A percentile compares a stretch with the other conserved stretches of the same genome.
phyloP scores from a whole-genome alignment of 2,329 filamentous ascomycete species.

The Sarocladium strictum region DNA sequence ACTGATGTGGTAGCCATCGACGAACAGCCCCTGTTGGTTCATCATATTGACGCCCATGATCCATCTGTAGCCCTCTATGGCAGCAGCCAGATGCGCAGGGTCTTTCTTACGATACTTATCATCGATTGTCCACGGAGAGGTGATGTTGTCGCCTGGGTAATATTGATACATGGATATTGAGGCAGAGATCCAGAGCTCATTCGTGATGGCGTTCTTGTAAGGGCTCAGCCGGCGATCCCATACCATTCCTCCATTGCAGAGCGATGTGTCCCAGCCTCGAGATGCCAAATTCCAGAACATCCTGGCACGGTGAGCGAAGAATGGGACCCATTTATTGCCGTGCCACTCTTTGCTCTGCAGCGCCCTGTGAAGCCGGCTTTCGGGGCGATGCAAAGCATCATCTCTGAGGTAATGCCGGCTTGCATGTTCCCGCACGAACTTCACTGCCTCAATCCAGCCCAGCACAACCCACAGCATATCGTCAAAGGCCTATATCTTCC shows the following conservation, averaged over 20 bases:
- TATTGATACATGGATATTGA: conserved; percentile 86
- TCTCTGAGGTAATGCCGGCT: conserved; percentile 48
- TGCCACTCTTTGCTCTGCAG: conserved; percentile 57
- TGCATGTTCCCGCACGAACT: conserved; percentile 68
- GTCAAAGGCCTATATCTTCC: conserved; percentile 63
- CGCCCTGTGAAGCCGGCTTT: conserved; percentile 20
- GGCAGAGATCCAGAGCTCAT: conserved; percentile 80
- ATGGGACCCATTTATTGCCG: conserved; percentile 65
- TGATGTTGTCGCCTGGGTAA: conserved; percentile 74
- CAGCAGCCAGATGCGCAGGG: conserved; percentile 63
- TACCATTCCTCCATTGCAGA: conserved; percentile 83
- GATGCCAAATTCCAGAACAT: conserved; percentile 80
- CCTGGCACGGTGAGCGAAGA: conserved; percentile 76
- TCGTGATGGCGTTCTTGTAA: conserved; percentile 97
- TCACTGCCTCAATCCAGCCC: conserved; percentile 78
- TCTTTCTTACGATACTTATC: conserved; percentile 34
- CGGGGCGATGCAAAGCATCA: conserved; percentile 12
- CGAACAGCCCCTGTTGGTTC: conserved; percentile 67
- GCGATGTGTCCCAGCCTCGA: conserved; percentile 71
- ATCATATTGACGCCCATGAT: conserved; percentile 75
- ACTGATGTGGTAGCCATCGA: conserved; percentile 84
- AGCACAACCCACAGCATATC: conserved; percentile 95
- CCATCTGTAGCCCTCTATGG: conserved; percentile 76
- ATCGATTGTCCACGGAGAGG: conserved; percentile 53
- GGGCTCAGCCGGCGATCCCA: conserved; percentile 78